Evolutionary conservation across 768 basidiomycete genomes (phyloP), one percentile per base, ranked within the genome.

Genomic region (Ramaria sp.): DNA sequence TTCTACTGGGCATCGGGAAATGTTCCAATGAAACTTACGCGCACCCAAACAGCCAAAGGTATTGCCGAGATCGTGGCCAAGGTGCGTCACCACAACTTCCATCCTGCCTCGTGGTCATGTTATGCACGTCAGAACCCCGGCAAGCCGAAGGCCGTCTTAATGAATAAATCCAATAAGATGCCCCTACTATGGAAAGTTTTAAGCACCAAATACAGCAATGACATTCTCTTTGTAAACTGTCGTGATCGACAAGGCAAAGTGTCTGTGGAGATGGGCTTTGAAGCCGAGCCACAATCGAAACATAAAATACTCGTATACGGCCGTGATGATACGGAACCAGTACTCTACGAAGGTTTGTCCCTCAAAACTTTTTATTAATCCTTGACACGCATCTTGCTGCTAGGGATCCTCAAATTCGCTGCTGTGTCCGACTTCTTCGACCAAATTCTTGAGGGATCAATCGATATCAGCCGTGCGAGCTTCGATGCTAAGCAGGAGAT

Each of bases 181-280:
- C 91, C 90, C 1, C 69, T 91, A 11, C 73, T 91, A 41, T 92
- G 89, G 90, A 80, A 84, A 62, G 82, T 86, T 20, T 77, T 92
- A 27, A 80, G 78, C 22, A 87, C 88, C 65, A 86, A 82, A 61
- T 91, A 83, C 70, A 65, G 74, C 57, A 80, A 79, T 45, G 71
- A 80, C 60, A 72, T 91, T 10, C 74, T 72, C 27, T 81, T 91
- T 60, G 84, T 75, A 1, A 74, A 77, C 30, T 79, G 84, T 63
- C 79, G 78, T 37, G 87, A 89, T 70, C 77, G 80, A 24, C 76
- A 84, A 49, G 86, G 83, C 20, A 75, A 72, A 55, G 76, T 80
- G 42, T 79, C 80, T 7, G 71, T 75, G 0, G 70, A 75, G 24
- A 66, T 91, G 57, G 88, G 86, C 0, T 72, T 82, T 46, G 79